Evolutionary conservation across 2,329 filamentous ascomycete species (phyloP).

Genomic region (Cytospora paraplurivora): DNA sequence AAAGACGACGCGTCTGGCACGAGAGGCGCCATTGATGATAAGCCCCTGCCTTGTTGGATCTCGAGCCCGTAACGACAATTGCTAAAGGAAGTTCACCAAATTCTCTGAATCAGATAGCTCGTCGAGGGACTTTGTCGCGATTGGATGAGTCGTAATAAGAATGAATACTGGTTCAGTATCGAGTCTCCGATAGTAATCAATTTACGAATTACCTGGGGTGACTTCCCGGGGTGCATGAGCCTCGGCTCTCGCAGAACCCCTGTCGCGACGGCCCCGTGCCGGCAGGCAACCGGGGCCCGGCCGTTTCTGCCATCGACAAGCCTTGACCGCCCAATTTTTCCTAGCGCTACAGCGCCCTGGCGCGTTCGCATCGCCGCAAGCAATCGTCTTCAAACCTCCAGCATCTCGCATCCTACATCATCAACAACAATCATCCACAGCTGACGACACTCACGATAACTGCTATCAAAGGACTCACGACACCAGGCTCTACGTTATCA

Average conservation of each 20-base stretch:
- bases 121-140: too few relatives aligned
- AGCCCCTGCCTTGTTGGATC: neutral
- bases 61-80: neutral
- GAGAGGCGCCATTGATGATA: slow-evolving; percentile 20
- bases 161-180: too few relatives aligned
- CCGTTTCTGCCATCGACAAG: slow-evolving; percentile 26
- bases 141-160: too few relatives aligned
- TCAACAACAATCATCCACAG: neutral
- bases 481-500: too few relatives aligned
- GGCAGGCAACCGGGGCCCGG: slow-evolving; percentile 6
- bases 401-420: neutral
- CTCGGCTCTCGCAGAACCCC: slow-evolving; percentile 22
- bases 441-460: neutral
- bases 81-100: neutral
- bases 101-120: neutral
- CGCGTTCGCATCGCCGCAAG: neutral
- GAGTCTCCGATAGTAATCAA: too few relatives aligned
- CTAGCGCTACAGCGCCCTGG: neutral
- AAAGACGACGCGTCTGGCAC: slow-evolving; percentile 22
- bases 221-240: neutral
- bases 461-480: neutral
- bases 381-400: slow-evolving; percentile 8
- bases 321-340: slow-evolving; percentile 30
- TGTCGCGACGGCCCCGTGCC: slow-evolving; percentile 7
- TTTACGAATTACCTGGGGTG: neutral